A percentile compares a stretch with the other conserved stretches of the same genome.
phyloP scores from a whole-genome alignment of 2,329 filamentous ascomycete species.

The Aspergillus vadensis region DNA sequence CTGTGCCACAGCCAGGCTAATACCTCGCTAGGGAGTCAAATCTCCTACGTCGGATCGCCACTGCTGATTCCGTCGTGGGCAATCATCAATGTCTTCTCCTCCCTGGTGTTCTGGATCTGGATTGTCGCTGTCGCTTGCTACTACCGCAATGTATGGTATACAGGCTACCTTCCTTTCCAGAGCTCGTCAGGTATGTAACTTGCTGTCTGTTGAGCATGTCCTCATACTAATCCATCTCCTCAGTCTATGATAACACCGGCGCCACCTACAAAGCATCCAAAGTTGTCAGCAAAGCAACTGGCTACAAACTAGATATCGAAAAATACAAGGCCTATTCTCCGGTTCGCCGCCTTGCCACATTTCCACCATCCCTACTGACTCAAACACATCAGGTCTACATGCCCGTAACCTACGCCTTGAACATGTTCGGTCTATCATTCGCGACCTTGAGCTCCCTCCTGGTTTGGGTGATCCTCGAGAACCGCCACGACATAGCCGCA shows the following conservation, averaged over 20 bases:
- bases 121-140: constrained; percentile 60
- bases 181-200: constrained; percentile 26
- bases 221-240: not conserved
- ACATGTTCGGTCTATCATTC: constrained; percentile 60
- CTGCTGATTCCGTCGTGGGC: constrained; percentile 69
- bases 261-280: constrained; percentile 62
- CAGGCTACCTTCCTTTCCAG: constrained; percentile 61
- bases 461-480: constrained; percentile 29
- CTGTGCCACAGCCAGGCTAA: constrained; percentile 28
- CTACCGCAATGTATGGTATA: constrained; percentile 66
- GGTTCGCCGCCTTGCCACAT: constrained; percentile 54
- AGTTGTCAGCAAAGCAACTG: constrained; percentile 56
- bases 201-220: too few relatives aligned
- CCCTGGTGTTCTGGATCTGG: constrained; percentile 65
- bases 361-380: constrained; percentile 49
- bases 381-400: constrained; percentile 25
- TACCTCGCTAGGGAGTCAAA: constrained; percentile 26
- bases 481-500: constrained; percentile 20
- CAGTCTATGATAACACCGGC: constrained; percentile 70
- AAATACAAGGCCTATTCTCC: constrained; percentile 67
- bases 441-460: constrained; percentile 60
- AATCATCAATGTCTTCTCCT: constrained; percentile 68
- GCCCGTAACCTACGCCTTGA: constrained; percentile 30
- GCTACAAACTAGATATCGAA: constrained; percentile 62
- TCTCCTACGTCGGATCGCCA: constrained; percentile 43